phyloP scores from a whole-genome alignment of 306 rosid genomes.

The Gynostemma pentaphyllum region DNA sequence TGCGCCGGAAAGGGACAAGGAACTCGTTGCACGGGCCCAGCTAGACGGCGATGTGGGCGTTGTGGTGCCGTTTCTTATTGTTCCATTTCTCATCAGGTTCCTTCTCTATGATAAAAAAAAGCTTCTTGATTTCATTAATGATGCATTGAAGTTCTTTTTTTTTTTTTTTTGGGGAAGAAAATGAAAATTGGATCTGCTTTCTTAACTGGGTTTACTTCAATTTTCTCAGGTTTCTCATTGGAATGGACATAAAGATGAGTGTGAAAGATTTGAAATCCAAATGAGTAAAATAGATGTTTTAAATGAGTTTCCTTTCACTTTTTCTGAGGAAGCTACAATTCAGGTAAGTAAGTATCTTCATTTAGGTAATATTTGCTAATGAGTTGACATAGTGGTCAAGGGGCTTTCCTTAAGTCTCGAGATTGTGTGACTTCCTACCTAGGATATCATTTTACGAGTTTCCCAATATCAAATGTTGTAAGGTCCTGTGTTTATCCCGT shows the following conservation, averaged over 20 bases:
- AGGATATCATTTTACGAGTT: no score
- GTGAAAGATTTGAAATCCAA: slow-evolving; percentile 66
- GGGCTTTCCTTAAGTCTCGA: no score
- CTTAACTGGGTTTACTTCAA: background rate
- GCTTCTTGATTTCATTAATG: background rate
- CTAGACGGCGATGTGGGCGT: slow-evolving; percentile 47
- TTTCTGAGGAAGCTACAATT: slow-evolving; percentile 47
- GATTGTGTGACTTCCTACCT: no score
- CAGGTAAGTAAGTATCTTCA: slow-evolving; percentile 30
- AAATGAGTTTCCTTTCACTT: slow-evolving; percentile 77
- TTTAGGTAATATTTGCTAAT: no score
- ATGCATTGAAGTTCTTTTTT: background rate
- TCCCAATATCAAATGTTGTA: no score
- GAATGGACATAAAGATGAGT: slow-evolving; percentile 71
- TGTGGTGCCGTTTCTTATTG: slow-evolving; percentile 86
- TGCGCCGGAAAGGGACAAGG: slow-evolving; percentile 76
- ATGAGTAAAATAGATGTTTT: slow-evolving; percentile 37
- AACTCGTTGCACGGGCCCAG: slow-evolving; percentile 46
- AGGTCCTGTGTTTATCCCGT: no score
- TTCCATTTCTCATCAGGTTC: slow-evolving; percentile 72
- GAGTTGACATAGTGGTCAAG: no score
- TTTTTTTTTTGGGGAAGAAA: no score
- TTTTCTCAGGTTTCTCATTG: slow-evolving; percentile 53
- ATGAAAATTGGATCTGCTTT: background rate
- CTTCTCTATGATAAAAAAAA: background rate